These are phyloP conservation scores for Fusarium avenaceum DNA, from an alignment of 2,329 filamentous ascomycete species.

Conservation along the genomic window DNA sequence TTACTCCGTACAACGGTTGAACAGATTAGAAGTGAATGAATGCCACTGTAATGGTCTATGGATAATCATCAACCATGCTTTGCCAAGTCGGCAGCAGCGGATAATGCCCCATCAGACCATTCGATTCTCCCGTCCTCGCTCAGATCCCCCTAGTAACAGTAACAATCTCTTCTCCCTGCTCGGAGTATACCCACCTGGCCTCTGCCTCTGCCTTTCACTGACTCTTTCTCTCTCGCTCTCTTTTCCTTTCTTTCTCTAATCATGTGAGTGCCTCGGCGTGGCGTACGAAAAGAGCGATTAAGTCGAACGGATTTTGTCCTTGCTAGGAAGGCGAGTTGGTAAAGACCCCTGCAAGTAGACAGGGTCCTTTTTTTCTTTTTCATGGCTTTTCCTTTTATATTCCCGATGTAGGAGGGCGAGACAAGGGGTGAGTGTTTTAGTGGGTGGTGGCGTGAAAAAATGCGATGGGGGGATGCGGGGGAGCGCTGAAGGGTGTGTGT, in stretches of 20 bases:
- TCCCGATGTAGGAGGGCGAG: constrained; percentile 30
- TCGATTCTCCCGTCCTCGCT: constrained; percentile 5
- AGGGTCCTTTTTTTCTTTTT: constrained; percentile 6
- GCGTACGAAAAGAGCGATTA: constrained; percentile 33
- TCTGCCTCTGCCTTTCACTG: too few species aligned
- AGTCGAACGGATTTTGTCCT: constrained; percentile 27
- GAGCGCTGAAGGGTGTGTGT: constrained; percentile 7
- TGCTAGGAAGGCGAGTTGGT: constrained; percentile 41
- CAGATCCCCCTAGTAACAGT: constrained; percentile 1
- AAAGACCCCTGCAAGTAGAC: constrained; percentile 24
- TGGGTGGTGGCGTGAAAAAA: constrained; percentile 8
- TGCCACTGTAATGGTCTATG: neutral
- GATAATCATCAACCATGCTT: constrained; percentile 3
- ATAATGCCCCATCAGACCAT: constrained; percentile 28
- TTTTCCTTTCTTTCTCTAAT: neutral
- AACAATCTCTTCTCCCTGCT: neutral
- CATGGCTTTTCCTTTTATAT: constrained; percentile 2
- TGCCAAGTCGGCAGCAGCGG: constrained; percentile 42
- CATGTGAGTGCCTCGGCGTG: constrained; percentile 46
- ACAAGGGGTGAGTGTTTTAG: constrained; percentile 7
- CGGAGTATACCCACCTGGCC: too few species aligned
- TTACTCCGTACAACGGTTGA: neutral
- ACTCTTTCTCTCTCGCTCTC: neutral
- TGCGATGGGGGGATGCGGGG: constrained; percentile 39
- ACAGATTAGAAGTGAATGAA: neutral